phyloP scores from a whole-genome alignment of 2,329 filamentous ascomycete genomes.

The Fonsecaea monophora region DNA sequence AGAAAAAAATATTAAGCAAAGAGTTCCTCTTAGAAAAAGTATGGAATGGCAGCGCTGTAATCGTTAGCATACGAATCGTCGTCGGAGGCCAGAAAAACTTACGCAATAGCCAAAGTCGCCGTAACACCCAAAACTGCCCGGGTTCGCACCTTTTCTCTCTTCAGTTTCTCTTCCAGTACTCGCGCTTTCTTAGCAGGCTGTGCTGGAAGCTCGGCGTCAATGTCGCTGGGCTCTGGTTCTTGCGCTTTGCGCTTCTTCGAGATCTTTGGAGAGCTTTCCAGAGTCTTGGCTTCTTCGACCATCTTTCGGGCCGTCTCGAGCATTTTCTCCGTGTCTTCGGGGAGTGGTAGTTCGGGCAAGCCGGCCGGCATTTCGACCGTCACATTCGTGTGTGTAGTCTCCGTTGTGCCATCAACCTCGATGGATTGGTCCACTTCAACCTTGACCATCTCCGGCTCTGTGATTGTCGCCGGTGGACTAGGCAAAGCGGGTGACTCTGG shows the following conservation, averaged over 20 bases:
- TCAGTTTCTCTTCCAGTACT: conserved; percentile 74
- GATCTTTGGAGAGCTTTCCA: conserved; percentile 47
- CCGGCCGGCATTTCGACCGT: conserved; percentile 76
- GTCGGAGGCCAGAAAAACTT: conserved; percentile 54
- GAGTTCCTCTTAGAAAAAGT: conserved; percentile 47
- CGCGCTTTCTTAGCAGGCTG: conserved; percentile 73
- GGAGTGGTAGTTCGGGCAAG: conserved; percentile 70
- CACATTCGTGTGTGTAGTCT: conserved; percentile 74
- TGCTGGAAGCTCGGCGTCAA: conserved; percentile 45
- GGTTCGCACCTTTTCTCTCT: conserved; percentile 84
- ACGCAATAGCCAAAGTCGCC: conserved; percentile 89
- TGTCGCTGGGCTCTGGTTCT: conserved; percentile 52
- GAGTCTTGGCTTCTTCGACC: conserved; percentile 73
- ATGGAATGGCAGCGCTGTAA: conserved; percentile 54
- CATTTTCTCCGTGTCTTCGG: conserved; percentile 81
- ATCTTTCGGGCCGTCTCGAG: conserved; percentile 86
- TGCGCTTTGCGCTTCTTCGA: conserved; percentile 74
- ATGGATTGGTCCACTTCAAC: conserved; percentile 75
- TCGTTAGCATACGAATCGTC: conserved; percentile 37
- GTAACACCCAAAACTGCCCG: conserved; percentile 85
- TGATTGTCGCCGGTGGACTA: conserved; percentile 9
- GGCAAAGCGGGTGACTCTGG: conserved; percentile 14
- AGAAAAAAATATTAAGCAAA: conserved; percentile 3
- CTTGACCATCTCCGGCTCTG: conserved; percentile 62
- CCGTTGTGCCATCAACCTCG: conserved; percentile 70